Conservation (phyloP, 2,329 filamentous ascomycete genomes). For the Xylariaceae sp. region DNA sequence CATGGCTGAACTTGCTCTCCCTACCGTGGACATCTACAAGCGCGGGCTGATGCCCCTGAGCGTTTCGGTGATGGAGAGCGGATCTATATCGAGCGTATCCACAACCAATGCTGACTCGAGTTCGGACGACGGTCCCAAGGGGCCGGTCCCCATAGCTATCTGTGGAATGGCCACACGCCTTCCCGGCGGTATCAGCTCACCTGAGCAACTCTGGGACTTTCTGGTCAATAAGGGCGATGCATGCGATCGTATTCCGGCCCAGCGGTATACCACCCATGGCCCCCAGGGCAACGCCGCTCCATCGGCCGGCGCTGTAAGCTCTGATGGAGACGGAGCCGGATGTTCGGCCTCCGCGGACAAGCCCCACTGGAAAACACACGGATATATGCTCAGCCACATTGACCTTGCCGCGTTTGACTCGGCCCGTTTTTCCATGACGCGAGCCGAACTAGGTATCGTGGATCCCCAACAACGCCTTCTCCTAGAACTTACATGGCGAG, state of each 20-base stretch:
- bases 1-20: too few species aligned
- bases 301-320: constrained; percentile 2
- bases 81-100: too few species aligned
- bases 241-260: constrained; percentile 10
- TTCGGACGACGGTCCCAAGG: neutral
- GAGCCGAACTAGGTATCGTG: constrained; percentile 35
- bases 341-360: too few species aligned
- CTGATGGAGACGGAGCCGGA: too few species aligned
- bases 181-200: constrained; percentile 10
- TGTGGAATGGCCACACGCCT: constrained; percentile 21
- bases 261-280: constrained; percentile 16
- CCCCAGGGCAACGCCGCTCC: neutral
- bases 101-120: too few species aligned
- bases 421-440: constrained; percentile 16
- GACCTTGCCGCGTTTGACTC: constrained; percentile 18
- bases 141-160: constrained; percentile 14
- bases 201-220: constrained; percentile 22
- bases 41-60: too few species aligned
- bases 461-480: constrained; percentile 43
- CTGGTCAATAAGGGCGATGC: constrained; percentile 22
- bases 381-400: constrained; percentile 22
- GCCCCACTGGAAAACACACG: constrained; percentile 13
- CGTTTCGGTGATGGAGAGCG: too few species aligned
- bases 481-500: constrained; percentile 36
- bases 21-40: too few species aligned